A percentile compares a stretch with the other conserved stretches of the same genome.
These are phyloP conservation scores for Helotiales sp. DNA, from an alignment of 2,329 filamentous ascomycete species.

Conservation along the genomic window DNA sequence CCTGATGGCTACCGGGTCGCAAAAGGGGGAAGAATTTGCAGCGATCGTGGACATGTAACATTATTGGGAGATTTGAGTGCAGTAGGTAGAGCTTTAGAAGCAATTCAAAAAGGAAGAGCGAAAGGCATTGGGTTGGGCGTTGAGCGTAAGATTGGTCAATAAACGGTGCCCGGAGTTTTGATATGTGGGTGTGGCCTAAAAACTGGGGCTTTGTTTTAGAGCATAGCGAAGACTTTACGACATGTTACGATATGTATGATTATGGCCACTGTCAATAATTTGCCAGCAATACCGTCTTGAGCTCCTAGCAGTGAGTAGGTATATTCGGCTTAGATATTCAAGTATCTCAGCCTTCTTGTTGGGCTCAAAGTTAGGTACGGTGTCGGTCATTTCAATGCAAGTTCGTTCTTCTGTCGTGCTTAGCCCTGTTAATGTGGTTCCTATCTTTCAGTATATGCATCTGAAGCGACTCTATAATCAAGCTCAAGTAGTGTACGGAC, in stretches of 20 bases:
- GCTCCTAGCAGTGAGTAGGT: too few species aligned
- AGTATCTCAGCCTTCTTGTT: too few species aligned
- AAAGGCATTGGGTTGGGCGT: slow-evolving; percentile 71
- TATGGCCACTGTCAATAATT: neutral
- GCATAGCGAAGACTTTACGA: neutral
- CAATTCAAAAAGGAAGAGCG: slow-evolving; percentile 63
- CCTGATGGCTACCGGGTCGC: slow-evolving; percentile 76
- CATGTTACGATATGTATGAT: neutral
- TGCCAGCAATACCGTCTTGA: too few species aligned
- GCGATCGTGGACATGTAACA: slow-evolving; percentile 84
- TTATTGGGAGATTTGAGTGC: slow-evolving; percentile 82
- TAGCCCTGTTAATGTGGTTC: too few species aligned
- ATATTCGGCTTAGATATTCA: too few species aligned
- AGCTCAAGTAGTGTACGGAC: too few species aligned
- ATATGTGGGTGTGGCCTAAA: neutral
- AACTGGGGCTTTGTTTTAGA: neutral
- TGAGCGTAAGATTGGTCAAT: neutral
- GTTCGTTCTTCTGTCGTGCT: too few species aligned
- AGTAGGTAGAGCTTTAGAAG: slow-evolving; percentile 72
- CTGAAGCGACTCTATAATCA: too few species aligned
- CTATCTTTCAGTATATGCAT: too few species aligned
- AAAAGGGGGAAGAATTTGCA: slow-evolving; percentile 72
- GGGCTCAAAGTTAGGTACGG: too few species aligned
- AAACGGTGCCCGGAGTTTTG: neutral
- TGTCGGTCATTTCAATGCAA: too few species aligned